Base-by-base conservation (phyloP, 2,329 filamentous ascomycete genomes). In the Torrubiella hemipterigena region DNA sequence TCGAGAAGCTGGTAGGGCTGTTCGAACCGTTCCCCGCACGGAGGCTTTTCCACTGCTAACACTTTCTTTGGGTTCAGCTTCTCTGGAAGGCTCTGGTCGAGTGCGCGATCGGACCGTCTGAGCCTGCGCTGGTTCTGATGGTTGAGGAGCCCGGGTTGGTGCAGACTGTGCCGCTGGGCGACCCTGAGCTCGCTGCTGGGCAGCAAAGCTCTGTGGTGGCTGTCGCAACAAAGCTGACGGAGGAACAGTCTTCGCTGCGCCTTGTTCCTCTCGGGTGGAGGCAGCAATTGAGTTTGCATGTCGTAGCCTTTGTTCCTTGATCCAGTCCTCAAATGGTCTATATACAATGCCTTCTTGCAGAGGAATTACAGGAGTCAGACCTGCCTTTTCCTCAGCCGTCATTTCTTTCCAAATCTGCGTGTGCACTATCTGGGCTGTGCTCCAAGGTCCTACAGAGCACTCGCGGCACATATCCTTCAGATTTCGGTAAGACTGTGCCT, bases 311-410 rank as follows among this genome's bases (percentile, higher is more conserved):
- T 57, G 53, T 45, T 78, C 74, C 44, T 55, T 63, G 36, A 69
- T 51, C 51, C 71, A 68, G 37, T 75, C 71, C 31, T 76, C 69
- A 38, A 74, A 79, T 1, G 74, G 74, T 15, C 72, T 59, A 46
- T 80, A 80, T 10, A 80, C 73, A 30, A 77, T 59, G 25, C 69
- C 66, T 34, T 74, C 67, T 3, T 67, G 64, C 15, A 80, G 56
- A 3, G 75, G 75, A 35, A 79, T 77, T 39, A 63, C 59, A 0
- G 74, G 75, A 0, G 74, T 79, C 32, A 79, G 54, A 2, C 73
- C 73, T 24, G 70, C 68, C 50, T 78, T 73, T 48, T 80, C 75
- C 50, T 80, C 75, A n/a, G 73, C 65, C 1, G 73, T 72, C 52
- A 78, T 73, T 46, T 80, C 75, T 44, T 72, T 70, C 66, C 75